These are phyloP conservation scores for Dionaea muscipula DNA, from an alignment of 179 eudicot genomes.

Conservation along the genomic window DNA sequence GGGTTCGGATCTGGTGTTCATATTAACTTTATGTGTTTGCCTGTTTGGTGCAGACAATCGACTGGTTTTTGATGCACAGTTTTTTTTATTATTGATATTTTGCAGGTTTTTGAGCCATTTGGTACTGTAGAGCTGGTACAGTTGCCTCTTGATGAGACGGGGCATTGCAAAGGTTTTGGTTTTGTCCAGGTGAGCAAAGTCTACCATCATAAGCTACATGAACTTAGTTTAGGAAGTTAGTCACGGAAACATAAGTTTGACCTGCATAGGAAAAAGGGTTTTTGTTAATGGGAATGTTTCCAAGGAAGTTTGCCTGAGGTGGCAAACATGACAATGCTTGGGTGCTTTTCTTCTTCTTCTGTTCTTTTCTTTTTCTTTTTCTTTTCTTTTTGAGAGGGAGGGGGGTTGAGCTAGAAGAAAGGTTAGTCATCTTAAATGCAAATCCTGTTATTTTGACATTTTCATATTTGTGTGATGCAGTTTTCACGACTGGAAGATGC, in stretches of 20 bases:
- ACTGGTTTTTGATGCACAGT: background rate
- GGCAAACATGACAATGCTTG: too few relatives aligned
- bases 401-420: background rate
- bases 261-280: too few relatives aligned
- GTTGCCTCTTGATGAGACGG: constrained; percentile 70
- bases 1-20: too few relatives aligned
- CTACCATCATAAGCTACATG: background rate
- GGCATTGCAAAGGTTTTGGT: constrained; percentile 84
- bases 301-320: too few relatives aligned
- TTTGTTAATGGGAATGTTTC: too few relatives aligned
- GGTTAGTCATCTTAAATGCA: background rate
- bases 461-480: constrained; percentile 24
- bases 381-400: background rate
- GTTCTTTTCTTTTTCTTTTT: too few relatives aligned
- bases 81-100: background rate
- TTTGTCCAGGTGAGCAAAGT: constrained; percentile 66
- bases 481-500: constrained; percentile 95
- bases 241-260: too few relatives aligned
- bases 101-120: constrained; percentile 86
- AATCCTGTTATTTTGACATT: background rate
- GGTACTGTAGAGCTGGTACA: constrained; percentile 87
- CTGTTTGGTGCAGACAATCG: too few relatives aligned
- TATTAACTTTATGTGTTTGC: too few relatives aligned
- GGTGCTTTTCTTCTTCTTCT: too few relatives aligned
- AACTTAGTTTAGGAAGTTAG: background rate